Evolutionary conservation across 257 asterid genomes (phyloP).

Genomic region (Schizonepeta tenuifolia): DNA sequence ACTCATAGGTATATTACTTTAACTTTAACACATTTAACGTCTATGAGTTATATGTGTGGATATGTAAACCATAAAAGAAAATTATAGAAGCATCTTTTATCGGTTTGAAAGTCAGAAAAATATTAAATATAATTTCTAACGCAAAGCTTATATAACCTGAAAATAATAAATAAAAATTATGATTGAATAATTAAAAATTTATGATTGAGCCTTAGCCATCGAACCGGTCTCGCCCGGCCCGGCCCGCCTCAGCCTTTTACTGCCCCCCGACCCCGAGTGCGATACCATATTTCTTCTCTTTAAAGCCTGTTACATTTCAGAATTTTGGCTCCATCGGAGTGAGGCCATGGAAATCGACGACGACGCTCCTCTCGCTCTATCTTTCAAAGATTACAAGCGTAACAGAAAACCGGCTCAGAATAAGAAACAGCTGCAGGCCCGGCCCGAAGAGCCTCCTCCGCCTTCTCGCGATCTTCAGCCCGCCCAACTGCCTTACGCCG

Average conservation of each 20-base stretch:
- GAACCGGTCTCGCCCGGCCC: not conserved
- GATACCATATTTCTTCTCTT: not conserved
- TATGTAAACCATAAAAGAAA: no score
- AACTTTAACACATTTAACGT: no score
- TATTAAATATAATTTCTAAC: no score
- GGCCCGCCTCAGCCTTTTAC: not conserved
- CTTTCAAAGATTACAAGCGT: constrained; percentile 30
- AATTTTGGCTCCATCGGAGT: constrained; percentile 28
- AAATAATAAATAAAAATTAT: no score
- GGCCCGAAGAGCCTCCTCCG: not conserved
- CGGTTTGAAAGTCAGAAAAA: no score
- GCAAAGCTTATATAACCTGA: no score
- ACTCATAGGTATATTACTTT: no score
- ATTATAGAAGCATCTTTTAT: no score
- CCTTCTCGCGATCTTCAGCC: constrained; percentile 13
- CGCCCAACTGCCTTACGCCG: constrained; percentile 26
- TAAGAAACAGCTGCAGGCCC: constrained; percentile 23
- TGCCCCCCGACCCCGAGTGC: constrained; percentile 15
- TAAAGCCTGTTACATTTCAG: constrained; percentile 24
- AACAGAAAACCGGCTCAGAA: constrained; percentile 17
- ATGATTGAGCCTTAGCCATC: not conserved
- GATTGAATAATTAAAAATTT: no score
- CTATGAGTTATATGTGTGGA: no score
- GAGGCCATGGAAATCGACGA: constrained; percentile 35
- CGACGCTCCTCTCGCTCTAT: constrained; percentile 36